Conservation (phyloP, 129 eudicot genomes). For the Erigeron canadensis region DNA sequence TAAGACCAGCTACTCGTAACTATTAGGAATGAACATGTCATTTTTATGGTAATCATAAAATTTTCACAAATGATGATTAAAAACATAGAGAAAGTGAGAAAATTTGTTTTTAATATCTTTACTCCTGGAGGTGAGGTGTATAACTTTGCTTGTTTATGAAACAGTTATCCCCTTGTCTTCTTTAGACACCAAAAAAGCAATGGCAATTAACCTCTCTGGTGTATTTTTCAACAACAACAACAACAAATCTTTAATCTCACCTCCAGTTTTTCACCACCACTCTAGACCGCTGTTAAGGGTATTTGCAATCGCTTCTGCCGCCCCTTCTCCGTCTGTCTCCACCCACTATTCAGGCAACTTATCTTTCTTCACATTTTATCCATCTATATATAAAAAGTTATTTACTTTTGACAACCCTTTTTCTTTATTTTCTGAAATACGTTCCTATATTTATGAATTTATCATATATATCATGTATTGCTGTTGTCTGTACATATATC, state of each 20-base stretch:
- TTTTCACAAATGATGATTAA: no score
- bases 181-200: not conserved
- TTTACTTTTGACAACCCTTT: not conserved
- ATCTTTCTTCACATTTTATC: not conserved
- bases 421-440: not conserved
- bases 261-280: constrained; percentile 29
- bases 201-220: constrained; percentile 40
- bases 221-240: constrained; percentile 32
- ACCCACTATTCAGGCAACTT: constrained; percentile 61
- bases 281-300: constrained; percentile 32
- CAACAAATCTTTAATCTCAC: constrained; percentile 31
- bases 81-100: no score
- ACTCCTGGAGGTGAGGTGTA: no score
- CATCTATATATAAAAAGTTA: not conserved
- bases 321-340: constrained; percentile 44
- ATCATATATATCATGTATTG: not conserved
- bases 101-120: no score
- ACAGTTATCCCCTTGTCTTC: no score
- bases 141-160: no score
- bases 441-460: no score
- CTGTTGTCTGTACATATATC: not conserved
- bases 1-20: no score
- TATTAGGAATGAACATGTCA: no score
- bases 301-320: constrained; percentile 37
- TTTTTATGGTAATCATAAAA: no score